These are phyloP conservation scores for Hymenoscyphus occultus DNA, from an alignment of 2,329 filamentous ascomycete species.

Conservation along the genomic window DNA sequence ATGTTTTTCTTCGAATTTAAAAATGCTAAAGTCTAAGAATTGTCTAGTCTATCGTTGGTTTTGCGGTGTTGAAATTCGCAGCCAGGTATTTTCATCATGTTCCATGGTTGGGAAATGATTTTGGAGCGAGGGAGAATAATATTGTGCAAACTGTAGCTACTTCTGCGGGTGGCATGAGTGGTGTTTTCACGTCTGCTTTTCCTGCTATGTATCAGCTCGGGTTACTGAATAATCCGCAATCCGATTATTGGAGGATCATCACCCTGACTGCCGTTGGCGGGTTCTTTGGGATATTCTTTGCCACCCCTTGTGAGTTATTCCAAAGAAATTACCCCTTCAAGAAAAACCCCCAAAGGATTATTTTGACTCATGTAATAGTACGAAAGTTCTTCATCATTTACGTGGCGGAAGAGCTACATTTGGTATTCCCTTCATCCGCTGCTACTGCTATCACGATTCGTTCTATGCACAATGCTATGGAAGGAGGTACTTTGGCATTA, in stretches of 20 bases:
- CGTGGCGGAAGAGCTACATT: conserved; percentile 56
- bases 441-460: conserved; percentile 61
- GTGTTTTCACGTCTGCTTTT: conserved; percentile 57
- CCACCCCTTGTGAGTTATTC: neutral
- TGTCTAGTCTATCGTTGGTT: conserved; percentile 51
- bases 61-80: conserved; percentile 55
- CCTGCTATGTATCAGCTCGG: conserved; percentile 58
- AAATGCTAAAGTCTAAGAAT: neutral
- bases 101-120: conserved; percentile 51
- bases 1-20: conserved; percentile 22
- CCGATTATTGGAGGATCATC: conserved; percentile 57
- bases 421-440: conserved; percentile 58
- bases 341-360: too few species aligned
- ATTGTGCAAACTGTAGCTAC: conserved; percentile 59
- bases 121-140: conserved; percentile 61
- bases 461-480: conserved; percentile 59
- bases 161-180: conserved; percentile 55
- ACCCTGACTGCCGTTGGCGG: conserved; percentile 46
- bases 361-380: neutral
- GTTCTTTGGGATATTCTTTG: neutral
- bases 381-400: conserved; percentile 69
- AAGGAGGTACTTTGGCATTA: conserved; percentile 50
- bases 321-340: too few species aligned
- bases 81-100: conserved; percentile 47
- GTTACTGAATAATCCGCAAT: conserved; percentile 48